Evolutionary conservation across 345 rosid species (phyloP).

Genomic region (Lepidium aucheri): DNA sequence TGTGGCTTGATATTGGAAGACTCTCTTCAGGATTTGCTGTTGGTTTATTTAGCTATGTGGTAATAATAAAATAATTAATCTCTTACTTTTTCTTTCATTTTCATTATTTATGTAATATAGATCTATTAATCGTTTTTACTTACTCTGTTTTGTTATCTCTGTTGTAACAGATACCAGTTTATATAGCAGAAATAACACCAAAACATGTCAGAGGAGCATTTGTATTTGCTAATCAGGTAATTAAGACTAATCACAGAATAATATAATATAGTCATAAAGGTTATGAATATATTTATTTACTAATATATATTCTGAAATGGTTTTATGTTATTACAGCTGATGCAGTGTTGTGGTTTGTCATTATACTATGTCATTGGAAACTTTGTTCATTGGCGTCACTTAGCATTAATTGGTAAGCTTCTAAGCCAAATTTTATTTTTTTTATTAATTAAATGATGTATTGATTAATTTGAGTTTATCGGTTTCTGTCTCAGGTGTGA

Average conservation of each 20-base stretch:
- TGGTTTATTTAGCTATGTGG: slow-evolving; percentile 37
- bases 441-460: no score
- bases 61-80: no score
- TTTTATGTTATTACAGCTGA: slow-evolving; percentile 13
- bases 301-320: not conserved
- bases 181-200: slow-evolving; percentile 33
- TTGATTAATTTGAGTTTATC: no score
- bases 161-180: slow-evolving; percentile 26
- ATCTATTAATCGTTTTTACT: not conserved
- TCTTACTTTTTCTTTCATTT: not conserved
- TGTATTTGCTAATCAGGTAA: slow-evolving; percentile 34
- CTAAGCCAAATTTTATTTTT: no score
- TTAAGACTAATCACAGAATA: no score
- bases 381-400: slow-evolving; percentile 28
- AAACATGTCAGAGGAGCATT: slow-evolving; percentile 32
- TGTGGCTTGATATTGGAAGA: slow-evolving; percentile 38
- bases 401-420: slow-evolving; percentile 23
- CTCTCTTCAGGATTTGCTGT: slow-evolving; percentile 30
- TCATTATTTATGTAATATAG: not conserved
- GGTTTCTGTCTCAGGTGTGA: not conserved
- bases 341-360: slow-evolving; percentile 29
- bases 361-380: slow-evolving; percentile 27
- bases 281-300: no score
- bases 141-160: not conserved
- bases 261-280: no score